Percentiles rank a stretch among this genome's conserved stretches.
Conservation (phyloP, 495 filamentous ascomycete species). For the Daldinia concentrica region DNA sequence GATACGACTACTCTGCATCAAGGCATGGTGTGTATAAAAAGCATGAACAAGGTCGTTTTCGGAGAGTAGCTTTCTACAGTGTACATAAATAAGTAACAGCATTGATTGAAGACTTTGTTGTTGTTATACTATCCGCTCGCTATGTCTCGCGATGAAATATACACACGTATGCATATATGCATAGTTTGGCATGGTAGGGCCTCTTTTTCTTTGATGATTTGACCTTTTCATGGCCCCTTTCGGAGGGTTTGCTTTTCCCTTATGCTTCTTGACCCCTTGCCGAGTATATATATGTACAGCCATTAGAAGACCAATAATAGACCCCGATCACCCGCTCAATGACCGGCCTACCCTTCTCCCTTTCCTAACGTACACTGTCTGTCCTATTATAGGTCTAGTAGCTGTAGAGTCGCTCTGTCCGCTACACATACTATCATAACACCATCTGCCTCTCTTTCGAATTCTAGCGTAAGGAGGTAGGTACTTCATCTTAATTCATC, state of each 20-base stretch:
- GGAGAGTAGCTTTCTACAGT: slow-evolving; percentile 6
- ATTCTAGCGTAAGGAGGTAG: background rate
- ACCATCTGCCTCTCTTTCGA: background rate
- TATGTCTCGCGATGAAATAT: background rate
- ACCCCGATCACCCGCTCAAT: background rate
- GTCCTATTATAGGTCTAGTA: slow-evolving; percentile 4
- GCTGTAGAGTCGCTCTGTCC: background rate
- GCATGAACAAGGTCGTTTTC: slow-evolving; percentile 22
- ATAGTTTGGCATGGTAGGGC: background rate
- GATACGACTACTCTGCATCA: slow-evolving; percentile 23
- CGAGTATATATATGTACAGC: slow-evolving; percentile 22
- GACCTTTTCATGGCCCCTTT: background rate
- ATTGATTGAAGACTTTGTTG: slow-evolving; percentile 30
- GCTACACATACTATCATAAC: slow-evolving; percentile 5
- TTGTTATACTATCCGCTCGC: background rate
- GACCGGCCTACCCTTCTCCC: background rate
- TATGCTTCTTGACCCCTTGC: background rate
- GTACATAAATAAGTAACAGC: slow-evolving; percentile 29
- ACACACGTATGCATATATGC: background rate
- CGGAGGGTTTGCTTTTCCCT: background rate
- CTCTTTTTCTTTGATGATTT: background rate
- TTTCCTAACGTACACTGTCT: slow-evolving; percentile 24
- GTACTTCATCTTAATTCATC: slow-evolving; percentile 58
- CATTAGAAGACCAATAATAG: background rate
- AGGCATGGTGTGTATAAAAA: slow-evolving; percentile 39